Conservation (phyloP, 2,329 filamentous ascomycete species). For the Colletotrichum kahawae region DNA sequence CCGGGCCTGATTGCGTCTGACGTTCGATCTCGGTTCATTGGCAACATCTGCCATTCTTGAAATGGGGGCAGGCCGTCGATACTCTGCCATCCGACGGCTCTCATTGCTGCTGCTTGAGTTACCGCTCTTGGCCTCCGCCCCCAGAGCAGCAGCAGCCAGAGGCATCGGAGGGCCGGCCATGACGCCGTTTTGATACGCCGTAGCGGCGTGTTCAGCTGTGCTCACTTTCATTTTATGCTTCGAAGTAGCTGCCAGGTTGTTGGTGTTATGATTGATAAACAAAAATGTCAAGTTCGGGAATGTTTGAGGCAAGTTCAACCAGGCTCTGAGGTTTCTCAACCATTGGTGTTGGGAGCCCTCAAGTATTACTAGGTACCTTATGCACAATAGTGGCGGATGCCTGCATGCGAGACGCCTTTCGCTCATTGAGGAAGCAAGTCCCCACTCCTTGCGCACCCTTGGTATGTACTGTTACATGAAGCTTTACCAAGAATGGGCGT, state of each 20-base stretch:
- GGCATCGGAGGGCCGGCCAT: slow-evolving; percentile 46
- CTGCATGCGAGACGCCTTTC: neutral
- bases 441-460: neutral
- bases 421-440: neutral
- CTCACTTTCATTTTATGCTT: slow-evolving; percentile 42
- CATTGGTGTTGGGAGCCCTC: neutral
- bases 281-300: neutral
- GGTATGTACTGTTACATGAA: neutral
- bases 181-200: slow-evolving; percentile 58
- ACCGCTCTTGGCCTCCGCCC: too few species aligned
- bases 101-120: slow-evolving; percentile 62
- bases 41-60: neutral
- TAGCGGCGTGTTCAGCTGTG: slow-evolving; percentile 47
- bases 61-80: slow-evolving; percentile 42
- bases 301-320: neutral
- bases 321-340: rapidly evolving
- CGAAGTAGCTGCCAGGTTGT: slow-evolving; percentile 33
- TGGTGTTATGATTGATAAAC: rapidly evolving
- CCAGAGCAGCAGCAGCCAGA: too few species aligned
- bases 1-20: neutral
- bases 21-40: neutral
- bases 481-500: neutral
- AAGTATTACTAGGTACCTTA: neutral
- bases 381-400: neutral
- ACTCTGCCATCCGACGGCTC: slow-evolving; percentile 69